Percentiles rank a stretch among this genome's conserved stretches.
These are phyloP conservation scores for Colletotrichum eremochloae DNA, from an alignment of 2,329 filamentous ascomycete species.

Conservation along the genomic window DNA sequence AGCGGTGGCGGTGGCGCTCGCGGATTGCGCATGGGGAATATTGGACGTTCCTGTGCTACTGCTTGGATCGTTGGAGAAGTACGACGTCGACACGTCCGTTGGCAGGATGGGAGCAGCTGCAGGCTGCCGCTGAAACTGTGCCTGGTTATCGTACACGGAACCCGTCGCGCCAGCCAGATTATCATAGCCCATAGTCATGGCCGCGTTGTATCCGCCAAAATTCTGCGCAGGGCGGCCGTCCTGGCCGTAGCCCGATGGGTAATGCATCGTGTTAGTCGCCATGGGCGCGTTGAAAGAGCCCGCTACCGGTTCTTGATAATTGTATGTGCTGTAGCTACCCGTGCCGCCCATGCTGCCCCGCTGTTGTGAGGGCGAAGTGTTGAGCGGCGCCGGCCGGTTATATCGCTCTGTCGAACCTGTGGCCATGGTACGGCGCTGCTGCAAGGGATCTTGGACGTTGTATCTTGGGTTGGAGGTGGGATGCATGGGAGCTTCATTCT, in stretches of 20 bases:
- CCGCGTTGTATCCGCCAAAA: conserved; percentile 70
- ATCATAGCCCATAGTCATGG: conserved; percentile 78
- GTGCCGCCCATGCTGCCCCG: conserved; percentile 64
- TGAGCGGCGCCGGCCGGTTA: conserved; percentile 64
- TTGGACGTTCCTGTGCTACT: conserved; percentile 70
- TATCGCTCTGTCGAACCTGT: conserved; percentile 57
- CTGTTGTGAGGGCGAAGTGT: conserved; percentile 61
- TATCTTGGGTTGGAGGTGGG: conserved; percentile 69
- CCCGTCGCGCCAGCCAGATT: conserved; percentile 47
- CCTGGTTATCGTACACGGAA: conserved; percentile 80
- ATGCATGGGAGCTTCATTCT: conserved; percentile 79
- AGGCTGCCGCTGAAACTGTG: conserved; percentile 83
- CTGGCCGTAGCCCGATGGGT: conserved; percentile 76
- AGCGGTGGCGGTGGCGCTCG: conserved; percentile 66
- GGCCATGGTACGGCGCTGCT: conserved; percentile 56
- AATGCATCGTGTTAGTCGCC: conserved; percentile 66
- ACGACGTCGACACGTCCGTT: conserved; percentile 76
- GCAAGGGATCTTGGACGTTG: conserved; percentile 63
- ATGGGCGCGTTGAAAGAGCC: conserved; percentile 70
- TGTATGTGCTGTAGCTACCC: conserved; percentile 68
- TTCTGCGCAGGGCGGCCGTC: conserved; percentile 68
- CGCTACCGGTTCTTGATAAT: conserved; percentile 66
- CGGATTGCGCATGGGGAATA: conserved; percentile 63
- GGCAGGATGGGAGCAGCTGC: conserved; percentile 83
- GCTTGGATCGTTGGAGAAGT: conserved; percentile 78